Evolutionary conservation across 73 alveolate species (phyloP).

Genomic region (Tetrahymena thermophila): DNA sequence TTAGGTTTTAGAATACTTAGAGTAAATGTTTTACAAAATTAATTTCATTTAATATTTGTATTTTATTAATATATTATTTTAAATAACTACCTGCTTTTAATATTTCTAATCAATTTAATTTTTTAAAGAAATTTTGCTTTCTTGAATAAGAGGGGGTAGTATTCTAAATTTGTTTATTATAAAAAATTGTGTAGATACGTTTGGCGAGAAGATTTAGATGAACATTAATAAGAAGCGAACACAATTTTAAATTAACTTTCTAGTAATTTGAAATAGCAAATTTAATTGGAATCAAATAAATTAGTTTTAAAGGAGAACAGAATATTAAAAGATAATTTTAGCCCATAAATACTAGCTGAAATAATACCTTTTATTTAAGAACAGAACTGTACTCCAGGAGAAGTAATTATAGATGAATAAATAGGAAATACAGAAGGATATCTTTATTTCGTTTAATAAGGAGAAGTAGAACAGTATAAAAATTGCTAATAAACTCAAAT

Average conservation of each 20-base stretch:
- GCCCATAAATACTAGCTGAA: not conserved
- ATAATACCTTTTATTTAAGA: not conserved
- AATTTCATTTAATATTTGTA: too few species aligned
- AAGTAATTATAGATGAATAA: not conserved
- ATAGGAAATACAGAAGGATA: not conserved
- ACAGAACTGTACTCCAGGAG: not conserved
- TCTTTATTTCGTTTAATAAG: not conserved
- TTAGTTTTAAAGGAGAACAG: not conserved
- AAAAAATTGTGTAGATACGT: not conserved
- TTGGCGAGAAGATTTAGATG: constrained; percentile 16
- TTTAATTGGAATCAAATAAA: constrained; percentile 13
- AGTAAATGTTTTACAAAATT: not conserved
- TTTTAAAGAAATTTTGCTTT: too few species aligned
- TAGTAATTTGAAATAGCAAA: constrained; percentile 15
- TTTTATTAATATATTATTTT: too few species aligned
- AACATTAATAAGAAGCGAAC: constrained; percentile 11
- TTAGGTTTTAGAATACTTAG: constrained; percentile 18
- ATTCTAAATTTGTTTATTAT: too few species aligned
- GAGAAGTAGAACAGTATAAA: not conserved
- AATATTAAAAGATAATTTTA: not conserved
- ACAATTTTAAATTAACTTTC: constrained; percentile 6
- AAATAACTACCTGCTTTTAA: too few species aligned
- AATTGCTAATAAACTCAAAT: not conserved
- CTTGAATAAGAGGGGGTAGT: too few species aligned
- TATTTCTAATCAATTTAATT: too few species aligned